A percentile compares a stretch with the other conserved stretches of the same genome.
phyloP scores from a whole-genome alignment of 2,329 filamentous ascomycete species.

The Fusarium decemcellulare region DNA sequence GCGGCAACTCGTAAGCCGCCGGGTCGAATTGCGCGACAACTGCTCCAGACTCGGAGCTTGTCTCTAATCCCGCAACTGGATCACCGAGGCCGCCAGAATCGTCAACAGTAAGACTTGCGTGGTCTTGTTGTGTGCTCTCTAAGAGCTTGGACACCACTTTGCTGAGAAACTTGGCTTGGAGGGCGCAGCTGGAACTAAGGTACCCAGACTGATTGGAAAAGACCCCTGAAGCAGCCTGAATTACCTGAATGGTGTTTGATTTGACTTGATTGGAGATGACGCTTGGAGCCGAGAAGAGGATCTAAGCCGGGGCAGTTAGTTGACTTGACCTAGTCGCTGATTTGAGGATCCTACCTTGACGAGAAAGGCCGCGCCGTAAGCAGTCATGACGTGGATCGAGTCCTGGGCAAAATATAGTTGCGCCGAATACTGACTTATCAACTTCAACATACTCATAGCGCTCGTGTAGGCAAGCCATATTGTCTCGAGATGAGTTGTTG shows the following conservation, averaged over 20 bases:
- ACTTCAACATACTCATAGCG: slow-evolving; percentile 48
- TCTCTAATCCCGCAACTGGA: too few species aligned
- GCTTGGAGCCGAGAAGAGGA: slow-evolving; percentile 11
- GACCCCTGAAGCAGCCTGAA: slow-evolving; percentile 33
- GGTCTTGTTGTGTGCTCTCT: not conserved
- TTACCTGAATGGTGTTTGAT: slow-evolving; percentile 24
- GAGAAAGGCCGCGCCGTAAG: slow-evolving; percentile 57
- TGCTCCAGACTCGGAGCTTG: not conserved
- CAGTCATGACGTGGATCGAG: slow-evolving; percentile 59
- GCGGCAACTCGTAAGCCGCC: not conserved
- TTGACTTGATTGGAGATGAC: slow-evolving; percentile 13
- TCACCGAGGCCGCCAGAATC: too few species aligned
- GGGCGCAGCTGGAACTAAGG: slow-evolving; percentile 46
- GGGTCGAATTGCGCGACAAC: not conserved
- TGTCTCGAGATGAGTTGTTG: slow-evolving; percentile 47
- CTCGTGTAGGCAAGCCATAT: slow-evolving; percentile 51
- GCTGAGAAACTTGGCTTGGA: slow-evolving; percentile 51
- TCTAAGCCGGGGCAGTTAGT: not conserved
- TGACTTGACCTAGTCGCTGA: not conserved
- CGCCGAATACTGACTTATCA: slow-evolving; percentile 49
- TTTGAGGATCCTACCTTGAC: slow-evolving; percentile 50
- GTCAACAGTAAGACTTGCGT: too few species aligned
- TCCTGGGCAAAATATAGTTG: slow-evolving; percentile 57
- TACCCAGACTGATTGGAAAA: slow-evolving; percentile 49
- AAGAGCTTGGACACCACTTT: slow-evolving; percentile 32